A percentile compares a stretch with the other conserved stretches of the same genome.
These are phyloP conservation scores for Inonotus obliquus DNA, from an alignment of 1,284 basidiomycete species.

Conservation along the genomic window DNA sequence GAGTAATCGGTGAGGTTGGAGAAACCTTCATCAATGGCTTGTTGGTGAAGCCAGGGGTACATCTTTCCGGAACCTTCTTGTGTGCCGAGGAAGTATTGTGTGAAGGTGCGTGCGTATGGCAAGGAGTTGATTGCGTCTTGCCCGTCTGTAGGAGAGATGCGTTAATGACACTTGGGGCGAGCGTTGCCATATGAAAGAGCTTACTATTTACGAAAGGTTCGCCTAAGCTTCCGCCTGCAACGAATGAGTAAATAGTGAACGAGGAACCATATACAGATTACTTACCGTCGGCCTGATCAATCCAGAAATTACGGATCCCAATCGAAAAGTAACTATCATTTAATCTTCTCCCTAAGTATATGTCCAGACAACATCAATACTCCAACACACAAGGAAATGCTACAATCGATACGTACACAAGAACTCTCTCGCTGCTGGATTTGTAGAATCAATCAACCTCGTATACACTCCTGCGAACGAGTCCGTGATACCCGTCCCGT, in stretches of 20 bases:
- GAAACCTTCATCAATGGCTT: conserved; percentile 27
- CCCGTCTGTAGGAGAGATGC: conserved; percentile 27
- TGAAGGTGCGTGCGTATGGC: conserved; percentile 34
- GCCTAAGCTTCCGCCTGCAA: conserved; percentile 33
- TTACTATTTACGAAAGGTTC: conserved; percentile 37
- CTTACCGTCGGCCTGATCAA: conserved; percentile 37
- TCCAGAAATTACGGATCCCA: conserved; percentile 41
- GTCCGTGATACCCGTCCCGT: conserved; percentile 36
- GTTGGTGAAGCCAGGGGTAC: conserved; percentile 40
- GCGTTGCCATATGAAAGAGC: not conserved
- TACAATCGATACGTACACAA: conserved; percentile 15
- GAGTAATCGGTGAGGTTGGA: conserved; percentile 29
- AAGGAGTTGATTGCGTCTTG: conserved; percentile 30
- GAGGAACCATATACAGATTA: not conserved
- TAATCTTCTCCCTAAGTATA: conserved; percentile 31
- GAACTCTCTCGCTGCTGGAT: conserved; percentile 25
- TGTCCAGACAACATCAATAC: not conserved
- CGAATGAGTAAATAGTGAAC: not conserved
- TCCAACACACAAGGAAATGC: conserved; percentile 21
- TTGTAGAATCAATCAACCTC: conserved; percentile 28
- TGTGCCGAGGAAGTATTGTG: conserved; percentile 37
- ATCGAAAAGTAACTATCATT: conserved; percentile 40
- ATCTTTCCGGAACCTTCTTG: conserved; percentile 37
- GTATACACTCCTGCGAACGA: conserved; percentile 39
- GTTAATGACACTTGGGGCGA: not conserved